Evolutionary conservation across 345 rosid genomes (phyloP).

Genomic region (Psidium friedrichsthalianum): DNA sequence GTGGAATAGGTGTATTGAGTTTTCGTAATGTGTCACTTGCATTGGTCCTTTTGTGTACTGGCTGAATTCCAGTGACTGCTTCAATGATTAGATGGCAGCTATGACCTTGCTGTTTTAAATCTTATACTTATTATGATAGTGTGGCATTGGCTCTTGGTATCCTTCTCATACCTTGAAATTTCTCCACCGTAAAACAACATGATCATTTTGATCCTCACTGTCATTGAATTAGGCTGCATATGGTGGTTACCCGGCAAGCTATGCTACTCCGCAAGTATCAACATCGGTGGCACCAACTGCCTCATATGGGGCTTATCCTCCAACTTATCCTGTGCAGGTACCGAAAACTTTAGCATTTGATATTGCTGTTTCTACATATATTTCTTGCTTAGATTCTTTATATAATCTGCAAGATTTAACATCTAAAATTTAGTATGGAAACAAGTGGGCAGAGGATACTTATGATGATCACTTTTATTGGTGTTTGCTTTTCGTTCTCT

Average conservation of each 20-base stretch:
- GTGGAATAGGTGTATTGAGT: background rate
- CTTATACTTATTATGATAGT: background rate
- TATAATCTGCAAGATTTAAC: background rate
- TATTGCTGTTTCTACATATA: background rate
- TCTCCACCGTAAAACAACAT: background rate
- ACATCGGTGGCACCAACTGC: slow-evolving; percentile 56
- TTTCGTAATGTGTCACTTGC: background rate
- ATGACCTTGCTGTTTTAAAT: background rate
- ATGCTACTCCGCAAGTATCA: slow-evolving; percentile 57
- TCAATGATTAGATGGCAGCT: background rate
- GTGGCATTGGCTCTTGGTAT: background rate
- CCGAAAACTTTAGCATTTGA: background rate
- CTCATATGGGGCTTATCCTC: slow-evolving; percentile 72
- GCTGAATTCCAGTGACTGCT: background rate
- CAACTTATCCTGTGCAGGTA: slow-evolving; percentile 80
- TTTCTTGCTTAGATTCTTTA: background rate
- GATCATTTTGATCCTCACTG: background rate
- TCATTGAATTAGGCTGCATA: slow-evolving; percentile 51
- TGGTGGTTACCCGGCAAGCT: slow-evolving; percentile 57
- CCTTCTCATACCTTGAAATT: background rate
- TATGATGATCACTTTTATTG: background rate
- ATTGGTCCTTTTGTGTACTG: background rate
- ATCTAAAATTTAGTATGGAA: background rate
- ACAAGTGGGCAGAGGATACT: background rate
- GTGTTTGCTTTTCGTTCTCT: background rate